Percentiles rank a stretch among this genome's conserved stretches.
These are phyloP conservation scores for Termitomyces sp. DNA, from an alignment of 768 basidiomycete genomes.

Conservation along the genomic window DNA sequence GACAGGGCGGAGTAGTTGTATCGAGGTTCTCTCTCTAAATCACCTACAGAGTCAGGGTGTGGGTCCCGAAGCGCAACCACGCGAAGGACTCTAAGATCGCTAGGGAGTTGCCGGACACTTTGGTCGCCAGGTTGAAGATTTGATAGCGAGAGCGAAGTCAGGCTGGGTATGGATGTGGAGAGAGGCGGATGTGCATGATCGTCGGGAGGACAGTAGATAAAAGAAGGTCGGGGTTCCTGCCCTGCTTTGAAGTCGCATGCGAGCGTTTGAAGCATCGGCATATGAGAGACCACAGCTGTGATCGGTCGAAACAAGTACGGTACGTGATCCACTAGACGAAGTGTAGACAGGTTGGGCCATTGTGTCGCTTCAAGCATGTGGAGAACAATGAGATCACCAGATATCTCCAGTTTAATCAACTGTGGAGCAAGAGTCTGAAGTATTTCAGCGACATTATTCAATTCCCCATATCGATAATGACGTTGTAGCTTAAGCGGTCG, in stretches of 20 bases:
- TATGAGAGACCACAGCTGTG: not conserved
- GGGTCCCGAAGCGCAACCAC: not conserved
- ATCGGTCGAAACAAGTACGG: not conserved
- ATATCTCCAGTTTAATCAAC: not conserved
- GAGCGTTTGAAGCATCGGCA: not conserved
- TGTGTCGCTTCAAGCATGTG: not conserved
- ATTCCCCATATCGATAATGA: not conserved
- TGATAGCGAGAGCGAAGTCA: not conserved
- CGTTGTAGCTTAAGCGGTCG: not conserved
- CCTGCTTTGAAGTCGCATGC: not conserved
- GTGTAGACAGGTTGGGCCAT: not conserved
- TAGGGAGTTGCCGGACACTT: not conserved
- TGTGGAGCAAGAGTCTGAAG: not conserved
- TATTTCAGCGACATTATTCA: not conserved
- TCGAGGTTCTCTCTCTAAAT: not conserved
- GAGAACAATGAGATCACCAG: not conserved
- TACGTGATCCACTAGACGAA: constrained; percentile 1
- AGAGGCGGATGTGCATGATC: not conserved
- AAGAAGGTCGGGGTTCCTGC: not conserved
- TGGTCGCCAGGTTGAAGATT: not conserved
- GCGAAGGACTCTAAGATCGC: not conserved
- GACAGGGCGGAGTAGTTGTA: not conserved
- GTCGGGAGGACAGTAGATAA: not conserved
- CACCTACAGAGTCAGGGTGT: not conserved
- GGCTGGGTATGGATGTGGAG: not conserved